Percentiles rank a stretch among this genome's conserved stretches.
phyloP scores from a whole-genome alignment of 768 basidiomycete genomes.

The Butyriboletus loyo region DNA sequence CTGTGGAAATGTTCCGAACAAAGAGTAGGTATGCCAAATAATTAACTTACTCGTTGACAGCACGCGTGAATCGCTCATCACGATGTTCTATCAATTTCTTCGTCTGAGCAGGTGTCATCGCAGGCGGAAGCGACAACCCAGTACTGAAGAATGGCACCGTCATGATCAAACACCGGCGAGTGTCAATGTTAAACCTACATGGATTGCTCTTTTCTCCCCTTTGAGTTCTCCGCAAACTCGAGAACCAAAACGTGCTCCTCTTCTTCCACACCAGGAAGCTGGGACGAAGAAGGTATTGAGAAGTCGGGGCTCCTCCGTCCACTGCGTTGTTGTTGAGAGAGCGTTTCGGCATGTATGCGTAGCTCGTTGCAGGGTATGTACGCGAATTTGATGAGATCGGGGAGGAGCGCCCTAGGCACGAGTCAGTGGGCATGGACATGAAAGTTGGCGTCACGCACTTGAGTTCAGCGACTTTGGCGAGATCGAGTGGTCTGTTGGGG shows the following conservation, averaged over 20 bases:
- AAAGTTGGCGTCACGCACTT: constrained; percentile 46
- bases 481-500: constrained; percentile 66
- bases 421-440: not conserved
- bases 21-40: not conserved
- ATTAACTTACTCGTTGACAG: constrained; percentile 62
- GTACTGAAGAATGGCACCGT: constrained; percentile 9
- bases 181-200: constrained; percentile 18
- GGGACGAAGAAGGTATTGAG: constrained; percentile 29
- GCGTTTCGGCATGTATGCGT: constrained; percentile 45
- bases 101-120: constrained; percentile 53
- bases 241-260: constrained; percentile 50
- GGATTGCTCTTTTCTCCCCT: constrained; percentile 29
- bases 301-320: constrained; percentile 44
- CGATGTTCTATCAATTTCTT: constrained; percentile 72
- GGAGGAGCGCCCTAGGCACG: constrained; percentile 65
- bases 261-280: constrained; percentile 25
- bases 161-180: not conserved
- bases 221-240: constrained; percentile 48
- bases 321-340: constrained; percentile 16
- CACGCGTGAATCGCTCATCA: constrained; percentile 59
- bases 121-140: constrained; percentile 22
- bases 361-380: constrained; percentile 69
- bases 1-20: constrained; percentile 32
- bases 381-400: constrained; percentile 76
- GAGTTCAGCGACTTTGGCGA: constrained; percentile 76